Conservation (phyloP, 2,329 filamentous ascomycete species). For the Pseudocercospora cruenta region DNA sequence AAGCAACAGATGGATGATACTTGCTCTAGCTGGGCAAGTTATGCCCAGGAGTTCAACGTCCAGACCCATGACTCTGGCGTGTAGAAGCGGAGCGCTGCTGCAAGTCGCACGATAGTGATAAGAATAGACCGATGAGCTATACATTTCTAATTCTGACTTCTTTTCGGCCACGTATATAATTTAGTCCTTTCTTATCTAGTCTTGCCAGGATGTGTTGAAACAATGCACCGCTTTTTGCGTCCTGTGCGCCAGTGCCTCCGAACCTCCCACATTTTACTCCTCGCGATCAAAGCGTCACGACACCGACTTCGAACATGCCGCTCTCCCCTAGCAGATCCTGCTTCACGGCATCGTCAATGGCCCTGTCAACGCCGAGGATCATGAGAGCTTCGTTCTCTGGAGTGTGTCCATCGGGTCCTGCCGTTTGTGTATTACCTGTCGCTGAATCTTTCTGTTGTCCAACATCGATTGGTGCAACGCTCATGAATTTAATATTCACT, state of each 20-base stretch:
- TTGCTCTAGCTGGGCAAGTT: background rate
- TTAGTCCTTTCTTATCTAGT: background rate
- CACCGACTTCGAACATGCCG: constrained; percentile 58
- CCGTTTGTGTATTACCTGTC: constrained; percentile 20
- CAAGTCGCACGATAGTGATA: background rate
- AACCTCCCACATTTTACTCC: background rate
- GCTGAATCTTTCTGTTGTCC: constrained; percentile 15
- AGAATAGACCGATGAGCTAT: background rate
- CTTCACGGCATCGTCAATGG: constrained; percentile 61
- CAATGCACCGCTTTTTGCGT: constrained; percentile 1
- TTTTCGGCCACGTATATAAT: background rate
- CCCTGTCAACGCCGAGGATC: constrained; percentile 74
- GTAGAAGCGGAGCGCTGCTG: background rate
- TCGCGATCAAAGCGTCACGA: constrained; percentile 50
- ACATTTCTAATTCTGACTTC: background rate
- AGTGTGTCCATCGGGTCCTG: constrained; percentile 32
- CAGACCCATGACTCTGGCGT: constrained; percentile 5
- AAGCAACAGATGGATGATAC: background rate
- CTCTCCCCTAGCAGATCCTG: constrained; percentile 53
- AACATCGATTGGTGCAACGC: constrained; percentile 62
- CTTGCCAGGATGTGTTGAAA: constrained; percentile 13
- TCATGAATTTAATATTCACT: constrained; percentile 82
- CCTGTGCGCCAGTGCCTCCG: background rate
- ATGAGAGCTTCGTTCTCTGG: constrained; percentile 71
- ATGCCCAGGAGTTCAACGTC: background rate